These are phyloP conservation scores for Neoarthrinium moseri DNA, from an alignment of 2,329 filamentous ascomycete species.

Conservation along the genomic window DNA sequence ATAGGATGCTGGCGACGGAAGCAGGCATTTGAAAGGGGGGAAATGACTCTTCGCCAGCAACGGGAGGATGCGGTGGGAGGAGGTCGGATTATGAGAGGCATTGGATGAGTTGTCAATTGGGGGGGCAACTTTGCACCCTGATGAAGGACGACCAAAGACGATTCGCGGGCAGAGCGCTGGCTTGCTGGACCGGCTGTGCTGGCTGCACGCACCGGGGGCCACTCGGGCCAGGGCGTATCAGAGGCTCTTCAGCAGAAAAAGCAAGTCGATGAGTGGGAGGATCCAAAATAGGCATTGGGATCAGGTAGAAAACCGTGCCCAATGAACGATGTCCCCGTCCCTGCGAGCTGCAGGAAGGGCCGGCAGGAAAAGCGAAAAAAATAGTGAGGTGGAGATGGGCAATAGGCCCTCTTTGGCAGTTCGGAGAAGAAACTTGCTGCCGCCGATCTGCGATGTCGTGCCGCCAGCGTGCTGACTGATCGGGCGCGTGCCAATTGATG, in stretches of 20 bases:
- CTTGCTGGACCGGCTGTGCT: conserved; percentile 8
- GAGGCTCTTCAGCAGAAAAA: conserved; percentile 17
- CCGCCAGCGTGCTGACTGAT: background rate
- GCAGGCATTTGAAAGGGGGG: conserved; percentile 10
- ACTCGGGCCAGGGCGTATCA: conserved; percentile 16
- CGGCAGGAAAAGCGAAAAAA: conserved; percentile 23
- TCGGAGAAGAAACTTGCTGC: conserved; percentile 16
- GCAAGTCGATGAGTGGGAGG: conserved; percentile 19
- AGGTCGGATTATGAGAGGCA: conserved; percentile 17
- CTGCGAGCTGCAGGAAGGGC: conserved; percentile 20
- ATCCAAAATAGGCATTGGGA: conserved; percentile 21
- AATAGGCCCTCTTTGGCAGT: conserved; percentile 18
- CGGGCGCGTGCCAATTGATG: too few relatives aligned
- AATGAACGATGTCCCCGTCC: conserved; percentile 24
- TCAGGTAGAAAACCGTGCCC: conserved; percentile 30
- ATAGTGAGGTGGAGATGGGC: conserved; percentile 26
- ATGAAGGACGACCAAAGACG: conserved; percentile 21
- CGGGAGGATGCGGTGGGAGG: conserved; percentile 25
- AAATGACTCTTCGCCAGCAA: conserved; percentile 20
- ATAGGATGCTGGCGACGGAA: conserved; percentile 4
- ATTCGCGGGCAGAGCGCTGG: conserved; percentile 22
- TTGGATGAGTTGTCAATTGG: conserved; percentile 29
- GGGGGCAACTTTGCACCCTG: conserved; percentile 16
- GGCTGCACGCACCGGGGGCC: background rate
- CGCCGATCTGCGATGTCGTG: conserved; percentile 2